These are phyloP conservation scores for Cladosporium sp. DNA, from an alignment of 2,329 filamentous ascomycete genomes.

Conservation along the genomic window DNA sequence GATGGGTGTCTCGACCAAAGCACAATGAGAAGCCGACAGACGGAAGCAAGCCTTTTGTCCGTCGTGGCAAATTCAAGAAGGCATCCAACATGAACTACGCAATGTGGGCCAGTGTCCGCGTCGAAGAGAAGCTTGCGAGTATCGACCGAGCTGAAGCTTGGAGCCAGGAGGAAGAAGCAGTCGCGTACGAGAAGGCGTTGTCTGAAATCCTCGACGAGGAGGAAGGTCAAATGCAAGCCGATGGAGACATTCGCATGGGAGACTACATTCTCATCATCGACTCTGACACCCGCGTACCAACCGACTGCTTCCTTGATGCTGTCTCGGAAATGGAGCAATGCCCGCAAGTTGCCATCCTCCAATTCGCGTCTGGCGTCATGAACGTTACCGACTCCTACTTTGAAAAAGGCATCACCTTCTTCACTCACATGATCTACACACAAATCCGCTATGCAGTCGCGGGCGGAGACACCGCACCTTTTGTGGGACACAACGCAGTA, in stretches of 20 bases:
- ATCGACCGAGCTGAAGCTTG: conserved; percentile 58
- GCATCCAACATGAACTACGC: conserved; percentile 72
- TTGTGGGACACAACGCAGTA: conserved; percentile 77
- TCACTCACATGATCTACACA: conserved; percentile 66
- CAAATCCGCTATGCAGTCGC: conserved; percentile 74
- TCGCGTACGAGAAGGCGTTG: conserved; percentile 61
- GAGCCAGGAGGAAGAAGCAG: conserved; percentile 65
- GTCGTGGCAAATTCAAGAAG: conserved; percentile 67
- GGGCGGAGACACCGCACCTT: conserved; percentile 72
- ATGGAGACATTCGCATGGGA: conserved; percentile 80
- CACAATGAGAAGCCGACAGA: conserved; percentile 51
- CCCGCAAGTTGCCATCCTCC: conserved; percentile 73
- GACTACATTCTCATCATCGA: conserved; percentile 79
- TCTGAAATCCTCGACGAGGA: conserved; percentile 61
- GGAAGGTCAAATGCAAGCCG: conserved; percentile 70
- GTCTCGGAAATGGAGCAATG: conserved; percentile 79
- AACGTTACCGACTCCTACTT: conserved; percentile 68
- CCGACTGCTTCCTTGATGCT: conserved; percentile 73
- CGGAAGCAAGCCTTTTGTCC: conserved; percentile 46
- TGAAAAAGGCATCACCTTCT: conserved; percentile 40
- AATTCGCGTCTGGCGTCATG: conserved; percentile 75
- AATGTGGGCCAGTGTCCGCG: conserved; percentile 58
- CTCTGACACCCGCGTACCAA: conserved; percentile 73
- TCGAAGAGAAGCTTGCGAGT: conserved; percentile 63
- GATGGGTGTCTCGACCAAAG: conserved; percentile 46